Evolutionary conservation across 1,139 yeast species (phyloP), one percentile per base, ranked within the genome.

Genomic region (Lodderomyces parapsilosis): DNA sequence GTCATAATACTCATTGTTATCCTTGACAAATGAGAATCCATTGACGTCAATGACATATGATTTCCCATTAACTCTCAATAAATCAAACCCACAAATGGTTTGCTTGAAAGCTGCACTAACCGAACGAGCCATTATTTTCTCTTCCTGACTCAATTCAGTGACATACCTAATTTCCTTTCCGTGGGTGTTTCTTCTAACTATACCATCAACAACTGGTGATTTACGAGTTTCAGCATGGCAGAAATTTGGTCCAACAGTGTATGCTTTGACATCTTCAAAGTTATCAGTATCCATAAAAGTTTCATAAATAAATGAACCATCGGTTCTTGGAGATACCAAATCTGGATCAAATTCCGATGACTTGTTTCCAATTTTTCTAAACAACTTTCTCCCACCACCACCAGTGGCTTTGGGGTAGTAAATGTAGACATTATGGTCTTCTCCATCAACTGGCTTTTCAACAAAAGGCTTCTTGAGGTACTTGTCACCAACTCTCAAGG

Each of bases 181-280:
- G 56, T 91, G 96, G 1, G 99, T 91, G 60, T 94, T 94, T 63
- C 99, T 80, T 59, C 98, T 78, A 20, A 94, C 99, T 44, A 94
- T 87, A 40, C 99, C 99, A 67, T 94, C 99, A 13, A 94, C 99
- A 2, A 94, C 99, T 0, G 99, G 99, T 0, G 97, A 90, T 62
- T 94, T 94, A 57, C 99, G 78, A 1, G 99, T 94, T 60, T 94
- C 99, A 0, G 99, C 99, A 63, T 94, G 99, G 59, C 99, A 93
- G 59, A 78, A 94, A 20, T 71, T 70, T 3, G 86, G 82, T 1
- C 99, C 99, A 2, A 94, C 98, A 1, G 99, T 94, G 61, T 94
- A 94, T 0, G 99, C 99, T 65, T 94, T 94, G 49, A 94, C 99
- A 63, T 94, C 99, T 65, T 94, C 99, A 57, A 91, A 90, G 59